phyloP scores from a whole-genome alignment of 345 rosid genomes.

The Hypericum androsaemum region DNA sequence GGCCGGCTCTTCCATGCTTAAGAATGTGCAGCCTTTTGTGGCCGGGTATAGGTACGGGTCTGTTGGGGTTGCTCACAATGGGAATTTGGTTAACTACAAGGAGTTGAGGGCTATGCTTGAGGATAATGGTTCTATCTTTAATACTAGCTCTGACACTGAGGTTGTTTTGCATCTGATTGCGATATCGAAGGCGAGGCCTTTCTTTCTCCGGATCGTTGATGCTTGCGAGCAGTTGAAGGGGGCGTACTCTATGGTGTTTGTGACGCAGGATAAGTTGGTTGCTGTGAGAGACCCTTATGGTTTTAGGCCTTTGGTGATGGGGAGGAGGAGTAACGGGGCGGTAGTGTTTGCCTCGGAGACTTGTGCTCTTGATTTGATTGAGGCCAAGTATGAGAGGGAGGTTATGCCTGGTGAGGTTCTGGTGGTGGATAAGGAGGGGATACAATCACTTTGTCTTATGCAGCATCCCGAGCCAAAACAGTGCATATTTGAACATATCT shows the following conservation, averaged over 20 bases:
- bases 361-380: conserved; percentile 95
- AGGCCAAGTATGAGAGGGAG: conserved; percentile 87
- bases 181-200: conserved; percentile 76
- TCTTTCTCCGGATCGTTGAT: conserved; percentile 80
- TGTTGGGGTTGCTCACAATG: conserved; percentile 91
- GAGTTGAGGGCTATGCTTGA: conserved; percentile 60
- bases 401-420: conserved; percentile 89
- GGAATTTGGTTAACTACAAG: conserved; percentile 75
- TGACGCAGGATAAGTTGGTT: conserved; percentile 83
- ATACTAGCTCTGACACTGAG: conserved; percentile 92
- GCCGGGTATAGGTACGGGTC: conserved; percentile 87
- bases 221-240: conserved; percentile 84
- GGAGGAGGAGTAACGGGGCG: conserved; percentile 89
- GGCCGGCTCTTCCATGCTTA: conserved; percentile 87
- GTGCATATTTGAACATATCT: conserved; percentile 90
- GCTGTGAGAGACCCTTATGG: conserved; percentile 89
- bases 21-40: conserved; percentile 96
- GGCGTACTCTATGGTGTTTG: conserved; percentile 94
- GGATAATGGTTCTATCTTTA: conserved; percentile 83
- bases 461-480: conserved; percentile 63
- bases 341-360: conserved; percentile 91
- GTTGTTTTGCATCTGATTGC: conserved; percentile 96
- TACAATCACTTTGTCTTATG: conserved; percentile 70
- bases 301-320: conserved; percentile 91
- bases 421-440: conserved; percentile 78